These are phyloP conservation scores for Naganishia antarctica DNA, from an alignment of 768 basidiomycete species.

Conservation along the genomic window DNA sequence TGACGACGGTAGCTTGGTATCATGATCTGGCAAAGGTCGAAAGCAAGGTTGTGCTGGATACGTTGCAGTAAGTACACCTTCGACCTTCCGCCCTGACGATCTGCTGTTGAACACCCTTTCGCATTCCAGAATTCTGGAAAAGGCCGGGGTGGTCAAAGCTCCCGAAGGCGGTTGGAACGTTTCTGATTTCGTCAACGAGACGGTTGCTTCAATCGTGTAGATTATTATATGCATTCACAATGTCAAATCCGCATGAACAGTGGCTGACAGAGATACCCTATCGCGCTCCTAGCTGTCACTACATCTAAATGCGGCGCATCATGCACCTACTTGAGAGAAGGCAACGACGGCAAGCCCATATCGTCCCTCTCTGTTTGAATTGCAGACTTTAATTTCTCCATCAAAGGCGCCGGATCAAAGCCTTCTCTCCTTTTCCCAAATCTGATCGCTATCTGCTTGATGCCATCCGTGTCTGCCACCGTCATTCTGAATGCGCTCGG, in stretches of 20 bases:
- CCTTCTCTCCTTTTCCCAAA: conserved; percentile 23
- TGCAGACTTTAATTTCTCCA: conserved; percentile 22
- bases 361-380: conserved; percentile 18
- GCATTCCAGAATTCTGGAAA: conserved; percentile 60
- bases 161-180: conserved; percentile 57
- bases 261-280: too few relatives aligned
- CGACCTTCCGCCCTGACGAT: neutral
- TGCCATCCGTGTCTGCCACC: conserved; percentile 19
- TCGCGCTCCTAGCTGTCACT: neutral
- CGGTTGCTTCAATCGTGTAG: conserved; percentile 52
- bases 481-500: conserved; percentile 18
- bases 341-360: conserved; percentile 20
- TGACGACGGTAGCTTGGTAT: conserved; percentile 72
- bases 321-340: conserved; percentile 5
- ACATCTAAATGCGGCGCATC: neutral
- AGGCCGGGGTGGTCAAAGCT: conserved; percentile 67
- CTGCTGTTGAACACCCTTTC: conserved; percentile 8
- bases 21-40: conserved; percentile 62
- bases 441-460: conserved; percentile 23
- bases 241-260: neutral
- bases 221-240: neutral
- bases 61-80: conserved; percentile 59
- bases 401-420: conserved; percentile 9
- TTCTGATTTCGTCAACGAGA: conserved; percentile 58
- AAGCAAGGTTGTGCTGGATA: conserved; percentile 62